Evolutionary conservation across 1,284 basidiomycete species (phyloP).

Genomic region (Xanthoconium separans): DNA sequence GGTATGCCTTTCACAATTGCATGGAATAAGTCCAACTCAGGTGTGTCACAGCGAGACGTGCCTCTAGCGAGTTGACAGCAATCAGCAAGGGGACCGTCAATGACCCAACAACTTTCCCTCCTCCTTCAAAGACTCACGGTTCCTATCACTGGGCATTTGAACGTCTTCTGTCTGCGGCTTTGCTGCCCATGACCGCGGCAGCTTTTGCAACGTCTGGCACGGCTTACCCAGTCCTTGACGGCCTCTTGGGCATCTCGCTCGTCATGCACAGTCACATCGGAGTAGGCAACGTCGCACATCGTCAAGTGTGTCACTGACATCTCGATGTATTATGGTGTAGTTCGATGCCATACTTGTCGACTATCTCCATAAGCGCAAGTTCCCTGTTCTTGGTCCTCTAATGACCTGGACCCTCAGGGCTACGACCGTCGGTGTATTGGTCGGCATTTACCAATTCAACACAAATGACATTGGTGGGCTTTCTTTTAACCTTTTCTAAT

Average conservation of each 20-base stretch:
- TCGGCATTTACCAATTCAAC: conserved; percentile 96
- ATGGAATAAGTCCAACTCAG: not conserved
- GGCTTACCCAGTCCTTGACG: conserved; percentile 84
- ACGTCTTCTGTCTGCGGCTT: conserved; percentile 81
- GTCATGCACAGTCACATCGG: conserved; percentile 96
- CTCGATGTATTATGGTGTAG: conserved; percentile 34
- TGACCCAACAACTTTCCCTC: conserved; percentile 89
- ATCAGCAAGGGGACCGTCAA: conserved; percentile 94
- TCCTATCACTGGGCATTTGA: conserved; percentile 99
- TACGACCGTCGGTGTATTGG: conserved; percentile 80
- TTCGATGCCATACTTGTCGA: conserved; percentile 79
- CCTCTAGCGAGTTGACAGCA: conserved; percentile 51
- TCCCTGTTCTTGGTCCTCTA: conserved; percentile 73
- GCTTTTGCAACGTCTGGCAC: conserved; percentile 74
- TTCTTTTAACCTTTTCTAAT: not conserved
- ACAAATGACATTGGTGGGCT: conserved; percentile 91
- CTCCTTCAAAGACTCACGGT: conserved; percentile 80
- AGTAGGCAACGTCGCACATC: conserved; percentile 41
- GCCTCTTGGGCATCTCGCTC: conserved; percentile 81
- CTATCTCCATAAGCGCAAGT: conserved; percentile 95
- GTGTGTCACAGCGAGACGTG: conserved; percentile 35
- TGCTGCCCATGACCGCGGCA: conserved; percentile 86
- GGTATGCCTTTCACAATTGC: conserved; percentile 19
- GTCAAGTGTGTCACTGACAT: not conserved
- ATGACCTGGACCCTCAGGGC: conserved; percentile 75